Evolutionary conservation across 805 yeast genomes (phyloP).

Genomic region (Nakazawaea peltata): DNA sequence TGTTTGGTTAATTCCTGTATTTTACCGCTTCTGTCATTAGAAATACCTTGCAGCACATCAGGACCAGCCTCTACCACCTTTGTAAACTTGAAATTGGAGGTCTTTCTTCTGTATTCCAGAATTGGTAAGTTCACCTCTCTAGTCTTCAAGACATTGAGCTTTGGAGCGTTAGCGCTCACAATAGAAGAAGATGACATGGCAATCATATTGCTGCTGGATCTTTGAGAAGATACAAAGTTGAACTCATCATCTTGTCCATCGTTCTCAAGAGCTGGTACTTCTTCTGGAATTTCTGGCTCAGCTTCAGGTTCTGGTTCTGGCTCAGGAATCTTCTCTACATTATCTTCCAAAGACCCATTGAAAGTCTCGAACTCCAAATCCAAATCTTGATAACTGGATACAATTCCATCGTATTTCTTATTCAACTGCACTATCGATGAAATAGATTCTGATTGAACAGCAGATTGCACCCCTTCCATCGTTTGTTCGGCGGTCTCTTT

Average conservation of each 20-base stretch:
- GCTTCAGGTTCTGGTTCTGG: not conserved
- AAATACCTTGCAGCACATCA: not conserved
- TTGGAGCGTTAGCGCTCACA: not conserved
- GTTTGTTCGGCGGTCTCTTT: too few species aligned
- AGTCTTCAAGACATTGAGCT: conserved; percentile 4
- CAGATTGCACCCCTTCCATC: too few species aligned
- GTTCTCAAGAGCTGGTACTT: not conserved
- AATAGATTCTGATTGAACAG: too few species aligned
- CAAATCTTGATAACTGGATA: conserved; percentile 17
- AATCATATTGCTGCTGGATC: conserved; percentile 2
- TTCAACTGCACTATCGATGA: conserved; percentile 2
- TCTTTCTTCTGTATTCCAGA: conserved; percentile 1
- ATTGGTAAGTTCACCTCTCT: conserved; percentile 6
- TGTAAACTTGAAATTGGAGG: conserved; percentile 8
- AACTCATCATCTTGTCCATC: conserved; percentile 6
- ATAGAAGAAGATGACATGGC: not conserved
- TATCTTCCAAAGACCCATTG: conserved; percentile 21
- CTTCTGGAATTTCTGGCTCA: not conserved
- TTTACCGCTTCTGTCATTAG: not conserved
- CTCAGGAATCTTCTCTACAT: conserved; percentile 13
- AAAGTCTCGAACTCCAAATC: conserved; percentile 24
- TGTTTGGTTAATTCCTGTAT: conserved; percentile 3
- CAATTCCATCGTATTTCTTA: conserved; percentile 10
- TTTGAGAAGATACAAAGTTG: conserved; percentile 3
- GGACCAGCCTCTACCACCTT: not conserved